phyloP scores from a whole-genome alignment of 176 grass and related monocot species.

The Alloteropsis semialata region DNA sequence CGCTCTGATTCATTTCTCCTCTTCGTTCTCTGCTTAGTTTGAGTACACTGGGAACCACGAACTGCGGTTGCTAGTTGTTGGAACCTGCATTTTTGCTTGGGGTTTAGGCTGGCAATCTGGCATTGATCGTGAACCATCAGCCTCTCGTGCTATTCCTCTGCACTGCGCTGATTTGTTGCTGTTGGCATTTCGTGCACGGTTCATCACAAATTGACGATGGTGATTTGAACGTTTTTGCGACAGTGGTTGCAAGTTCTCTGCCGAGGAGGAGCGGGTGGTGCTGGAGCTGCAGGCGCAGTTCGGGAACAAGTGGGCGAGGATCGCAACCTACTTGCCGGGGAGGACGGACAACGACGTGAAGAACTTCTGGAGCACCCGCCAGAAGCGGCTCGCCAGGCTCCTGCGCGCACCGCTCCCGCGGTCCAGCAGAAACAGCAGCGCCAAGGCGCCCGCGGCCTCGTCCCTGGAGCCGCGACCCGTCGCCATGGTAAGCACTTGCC shows the following conservation, averaged over 20 bases:
- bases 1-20: background rate
- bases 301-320: conserved; percentile 95
- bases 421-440: conserved; percentile 19
- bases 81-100: background rate
- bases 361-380: conserved; percentile 89
- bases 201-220: background rate
- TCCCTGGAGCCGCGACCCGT: background rate
- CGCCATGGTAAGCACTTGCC: conserved; percentile 15
- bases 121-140: background rate
- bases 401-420: conserved; percentile 30
- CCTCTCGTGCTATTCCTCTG: background rate
- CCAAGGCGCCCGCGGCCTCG: background rate
- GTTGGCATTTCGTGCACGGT: background rate
- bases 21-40: background rate
- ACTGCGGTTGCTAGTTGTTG: background rate
- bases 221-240: background rate
- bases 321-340: conserved; percentile 63
- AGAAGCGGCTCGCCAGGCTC: conserved; percentile 73
- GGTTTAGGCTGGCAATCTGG: background rate
- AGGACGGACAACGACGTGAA: conserved; percentile 90
- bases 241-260: conserved; percentile 60
- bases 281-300: conserved; percentile 66
- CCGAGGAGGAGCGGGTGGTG: conserved; percentile 66
- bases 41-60: background rate
- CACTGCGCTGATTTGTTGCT: background rate